Evolutionary conservation across 805 yeast species (phyloP), one percentile per base, ranked within the genome.

Genomic region (Ogataea methanolica): DNA sequence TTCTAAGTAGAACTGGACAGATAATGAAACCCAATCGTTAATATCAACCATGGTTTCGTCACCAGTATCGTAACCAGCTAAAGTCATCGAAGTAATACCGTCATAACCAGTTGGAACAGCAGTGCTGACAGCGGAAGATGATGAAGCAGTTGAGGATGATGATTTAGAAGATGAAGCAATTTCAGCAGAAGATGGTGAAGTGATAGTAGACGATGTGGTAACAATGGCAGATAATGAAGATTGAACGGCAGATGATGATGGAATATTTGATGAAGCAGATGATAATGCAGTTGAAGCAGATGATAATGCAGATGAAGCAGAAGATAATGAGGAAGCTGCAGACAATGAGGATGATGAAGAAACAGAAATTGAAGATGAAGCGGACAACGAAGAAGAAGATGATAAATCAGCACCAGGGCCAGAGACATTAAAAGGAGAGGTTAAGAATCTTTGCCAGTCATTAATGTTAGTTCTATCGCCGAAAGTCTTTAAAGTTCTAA

Each of bases 391-490:
- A 7, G 39, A 19, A 37, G 38, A 36, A 16, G 19, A 19, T 16
- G 12, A 12, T 14, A 29, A 37, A 14, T 19, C 15, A 12, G 39
- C 5, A 6, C 11, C 31, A 3, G 11, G 8, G 8, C 14, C 21
- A 17, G 21, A 15, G 21, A 19, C 22, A 12, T 33, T 45, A 36
- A 51, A 46, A 5, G 33, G n/a, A 15, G 33, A 16, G 16, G 55
- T 47, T 9, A 45, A 11, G 21, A 35, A 47, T 41, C 51, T 47
- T 31, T 50, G 43, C 55, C 55, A 52, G 38, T 34, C 43, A 31
- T 52, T 41, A 21, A 19, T n/a, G 31, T 44, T 29, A 12, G 39
- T 11, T 17, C 31, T 21, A 23, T 50, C 54, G 17, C 54, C 52
- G 33, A 48, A 50, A 34, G 46, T 42, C 22, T 43, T 44, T 12